Percentiles rank a stretch among this genome's conserved stretches.
These are phyloP conservation scores for Nicotiana sylvestris DNA, from an alignment of 257 asterid genomes.

Conservation along the genomic window DNA sequence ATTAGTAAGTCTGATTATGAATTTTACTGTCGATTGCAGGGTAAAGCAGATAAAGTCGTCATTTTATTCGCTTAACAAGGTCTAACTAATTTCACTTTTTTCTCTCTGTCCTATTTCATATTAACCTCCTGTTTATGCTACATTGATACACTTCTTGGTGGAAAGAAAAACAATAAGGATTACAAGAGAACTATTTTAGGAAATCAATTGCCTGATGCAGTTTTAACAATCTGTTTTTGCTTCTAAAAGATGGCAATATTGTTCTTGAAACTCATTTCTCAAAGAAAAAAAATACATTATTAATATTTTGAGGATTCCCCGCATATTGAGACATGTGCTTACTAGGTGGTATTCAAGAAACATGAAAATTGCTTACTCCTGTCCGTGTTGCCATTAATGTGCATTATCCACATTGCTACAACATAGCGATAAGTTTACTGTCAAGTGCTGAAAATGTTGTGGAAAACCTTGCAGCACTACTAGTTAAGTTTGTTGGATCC, in stretches of 20 bases:
- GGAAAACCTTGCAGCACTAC: neutral
- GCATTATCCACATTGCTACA: neutral
- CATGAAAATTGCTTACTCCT: too few relatives aligned
- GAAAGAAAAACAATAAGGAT: neutral
- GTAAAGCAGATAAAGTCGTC: slow-evolving; percentile 86
- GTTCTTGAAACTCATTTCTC: neutral
- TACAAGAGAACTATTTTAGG: neutral
- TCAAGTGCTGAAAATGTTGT: neutral
- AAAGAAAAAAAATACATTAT: neutral
- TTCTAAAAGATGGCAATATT: neutral
- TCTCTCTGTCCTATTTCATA: neutral
- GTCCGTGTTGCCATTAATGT: neutral
- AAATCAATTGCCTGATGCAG: neutral
- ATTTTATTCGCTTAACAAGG: slow-evolving; percentile 80
- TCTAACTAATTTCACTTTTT: slow-evolving; percentile 9
- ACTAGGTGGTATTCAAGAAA: neutral
- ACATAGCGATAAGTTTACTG: neutral
- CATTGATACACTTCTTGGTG: neutral
- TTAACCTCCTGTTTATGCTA: neutral
- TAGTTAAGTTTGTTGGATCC: neutral
- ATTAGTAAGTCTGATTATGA: neutral
- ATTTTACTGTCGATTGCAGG: slow-evolving; percentile 34
- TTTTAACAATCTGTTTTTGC: neutral
- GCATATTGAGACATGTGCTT: neutral
- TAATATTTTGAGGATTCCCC: neutral